phyloP scores from a whole-genome alignment of 2,329 filamentous ascomycete species.

The Tympanopsis confertula region DNA sequence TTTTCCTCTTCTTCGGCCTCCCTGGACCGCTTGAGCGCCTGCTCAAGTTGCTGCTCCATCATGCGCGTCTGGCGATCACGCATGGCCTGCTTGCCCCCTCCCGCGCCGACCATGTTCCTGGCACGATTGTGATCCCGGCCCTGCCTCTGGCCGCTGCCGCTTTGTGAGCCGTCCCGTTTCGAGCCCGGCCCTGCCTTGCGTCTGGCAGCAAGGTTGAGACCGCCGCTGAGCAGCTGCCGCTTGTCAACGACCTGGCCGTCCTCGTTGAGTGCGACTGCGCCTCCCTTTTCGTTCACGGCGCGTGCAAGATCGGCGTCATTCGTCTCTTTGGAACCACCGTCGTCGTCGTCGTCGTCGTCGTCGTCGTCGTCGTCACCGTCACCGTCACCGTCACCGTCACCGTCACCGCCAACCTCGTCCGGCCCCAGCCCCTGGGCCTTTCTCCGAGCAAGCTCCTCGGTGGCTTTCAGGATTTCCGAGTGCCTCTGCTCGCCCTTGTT shows the following conservation, averaged over 20 bases:
- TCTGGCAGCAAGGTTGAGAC: conserved; percentile 60
- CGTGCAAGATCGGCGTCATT: conserved; percentile 52
- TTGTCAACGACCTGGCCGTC: conserved; percentile 78
- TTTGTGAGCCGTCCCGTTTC: conserved; percentile 14
- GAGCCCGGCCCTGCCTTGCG: conserved; percentile 35
- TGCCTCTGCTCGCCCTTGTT: conserved; percentile 61
- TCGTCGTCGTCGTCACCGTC: conserved; percentile 53
- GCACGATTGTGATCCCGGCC: conserved; percentile 15
- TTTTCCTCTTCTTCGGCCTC: conserved; percentile 58
- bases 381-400: conserved; percentile 54
- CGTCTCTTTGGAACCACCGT: conserved; percentile 53
- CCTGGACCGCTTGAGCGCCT: conserved; percentile 58
- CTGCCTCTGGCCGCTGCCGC: conserved; percentile 12
- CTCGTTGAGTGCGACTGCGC: conserved; percentile 60
- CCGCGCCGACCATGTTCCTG: conserved; percentile 26
- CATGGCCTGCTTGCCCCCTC: conserved; percentile 49
- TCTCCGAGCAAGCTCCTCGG: conserved; percentile 29
- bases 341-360: conserved; percentile 58
- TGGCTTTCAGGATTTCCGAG: conserved; percentile 57
- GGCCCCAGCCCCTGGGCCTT: background rate
- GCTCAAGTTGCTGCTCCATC: conserved; percentile 67
- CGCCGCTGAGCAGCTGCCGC: conserved; percentile 64
- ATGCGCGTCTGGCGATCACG: conserved; percentile 67
- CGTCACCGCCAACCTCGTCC: conserved; percentile 22
- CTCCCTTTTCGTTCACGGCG: conserved; percentile 53